Percentiles rank a stretch among this genome's conserved stretches.
Conservation (phyloP, 2,329 filamentous ascomycete genomes). For the Trichoderma harzianum region DNA sequence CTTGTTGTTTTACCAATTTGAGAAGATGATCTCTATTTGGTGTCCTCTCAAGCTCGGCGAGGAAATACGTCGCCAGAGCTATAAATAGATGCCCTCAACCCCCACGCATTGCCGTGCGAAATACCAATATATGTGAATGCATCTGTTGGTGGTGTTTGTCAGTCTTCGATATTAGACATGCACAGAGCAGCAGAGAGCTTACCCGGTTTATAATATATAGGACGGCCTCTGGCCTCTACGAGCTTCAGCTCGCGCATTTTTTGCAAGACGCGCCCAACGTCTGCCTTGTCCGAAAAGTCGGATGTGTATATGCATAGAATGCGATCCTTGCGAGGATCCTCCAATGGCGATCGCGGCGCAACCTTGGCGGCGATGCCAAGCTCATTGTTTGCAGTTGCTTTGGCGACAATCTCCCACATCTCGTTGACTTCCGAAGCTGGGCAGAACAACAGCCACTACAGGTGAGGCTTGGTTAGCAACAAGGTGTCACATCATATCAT, state of each 20-base stretch:
- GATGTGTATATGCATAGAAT: constrained; percentile 76
- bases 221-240: constrained; percentile 42
- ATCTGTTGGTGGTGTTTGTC: constrained; percentile 41
- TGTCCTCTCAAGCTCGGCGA: neutral
- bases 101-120: constrained; percentile 57
- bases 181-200: constrained; percentile 29
- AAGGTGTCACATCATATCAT: neutral
- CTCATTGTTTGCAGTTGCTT: constrained; percentile 63
- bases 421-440: constrained; percentile 51
- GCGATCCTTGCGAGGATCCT: constrained; percentile 41
- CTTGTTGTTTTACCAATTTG: neutral
- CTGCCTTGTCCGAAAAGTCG: constrained; percentile 66
- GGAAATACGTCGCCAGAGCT: constrained; percentile 43
- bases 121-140: constrained; percentile 67
- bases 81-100: constrained; percentile 57
- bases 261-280: constrained; percentile 65
- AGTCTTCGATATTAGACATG: neutral
- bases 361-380: constrained; percentile 74
- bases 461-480: neutral
- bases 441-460: constrained; percentile 75
- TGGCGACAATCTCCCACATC: constrained; percentile 64
- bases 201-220: constrained; percentile 78
- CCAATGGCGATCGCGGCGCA: constrained; percentile 48
- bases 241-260: constrained; percentile 61
- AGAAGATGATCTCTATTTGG: neutral